Conservation (phyloP, 176 grass and related monocot species). For the Oryza glaberrima region DNA sequence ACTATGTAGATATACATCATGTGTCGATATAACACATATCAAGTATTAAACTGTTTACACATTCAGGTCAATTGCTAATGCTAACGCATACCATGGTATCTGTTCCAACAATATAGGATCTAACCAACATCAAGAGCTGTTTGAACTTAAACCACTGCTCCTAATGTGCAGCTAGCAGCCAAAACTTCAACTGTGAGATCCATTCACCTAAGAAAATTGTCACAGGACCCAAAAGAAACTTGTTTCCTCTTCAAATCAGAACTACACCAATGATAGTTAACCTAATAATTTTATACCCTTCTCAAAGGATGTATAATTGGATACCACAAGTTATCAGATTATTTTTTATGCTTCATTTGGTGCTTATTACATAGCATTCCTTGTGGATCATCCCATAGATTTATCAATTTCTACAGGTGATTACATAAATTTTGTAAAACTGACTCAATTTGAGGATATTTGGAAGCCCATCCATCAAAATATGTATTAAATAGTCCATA, state of each 20-base stretch:
- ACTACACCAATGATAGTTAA: background rate
- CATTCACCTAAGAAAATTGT: background rate
- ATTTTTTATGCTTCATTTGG: background rate
- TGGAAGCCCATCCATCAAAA: background rate
- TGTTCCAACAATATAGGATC: background rate
- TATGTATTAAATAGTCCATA: background rate
- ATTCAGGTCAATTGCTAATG: background rate
- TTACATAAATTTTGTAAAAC: conserved; percentile 12
- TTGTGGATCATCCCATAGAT: background rate
- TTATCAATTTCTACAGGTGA: background rate
- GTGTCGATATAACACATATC: background rate
- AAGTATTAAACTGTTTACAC: background rate
- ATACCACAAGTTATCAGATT: background rate
- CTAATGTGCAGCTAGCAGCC: background rate
- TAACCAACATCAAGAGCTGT: background rate
- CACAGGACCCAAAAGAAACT: background rate
- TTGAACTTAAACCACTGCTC: background rate
- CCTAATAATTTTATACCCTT: background rate
- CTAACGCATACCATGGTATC: background rate
- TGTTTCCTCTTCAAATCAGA: background rate
- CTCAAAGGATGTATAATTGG: conserved; percentile 3
- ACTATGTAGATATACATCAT: background rate
- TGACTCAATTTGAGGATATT: background rate
- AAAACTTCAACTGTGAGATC: background rate
- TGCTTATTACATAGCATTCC: background rate